These are phyloP conservation scores for Phytophthora sansomeana DNA, from an alignment of 352 stramenopile genomes.

Conservation along the genomic window DNA sequence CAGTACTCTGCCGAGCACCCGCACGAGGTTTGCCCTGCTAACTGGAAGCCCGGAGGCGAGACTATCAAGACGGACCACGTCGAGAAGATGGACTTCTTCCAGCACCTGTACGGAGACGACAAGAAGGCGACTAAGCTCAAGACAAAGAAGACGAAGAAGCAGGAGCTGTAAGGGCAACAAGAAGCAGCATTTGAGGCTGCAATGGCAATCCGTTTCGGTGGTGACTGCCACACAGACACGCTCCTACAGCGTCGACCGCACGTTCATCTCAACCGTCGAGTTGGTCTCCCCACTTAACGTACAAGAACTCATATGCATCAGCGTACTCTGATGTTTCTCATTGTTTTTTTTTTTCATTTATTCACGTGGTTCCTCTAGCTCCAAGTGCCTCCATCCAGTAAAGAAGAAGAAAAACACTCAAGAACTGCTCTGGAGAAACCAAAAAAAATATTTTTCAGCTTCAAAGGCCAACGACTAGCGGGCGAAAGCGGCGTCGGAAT, in stretches of 20 bases:
- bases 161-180: conserved; percentile 43
- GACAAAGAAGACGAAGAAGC: conserved; percentile 36
- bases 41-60: conserved; percentile 85
- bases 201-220: too few relatives aligned
- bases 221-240: neutral
- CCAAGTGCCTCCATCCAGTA: conserved; percentile 8
- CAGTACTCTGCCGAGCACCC: conserved; percentile 79
- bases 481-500: neutral
- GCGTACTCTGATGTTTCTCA: conserved; percentile 15
- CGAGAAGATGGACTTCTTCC: conserved; percentile 86
- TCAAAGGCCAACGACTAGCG: neutral
- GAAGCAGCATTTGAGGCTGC: neutral
- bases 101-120: conserved; percentile 80
- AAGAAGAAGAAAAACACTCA: conserved; percentile 17
- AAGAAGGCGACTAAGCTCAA: conserved; percentile 19
- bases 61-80: conserved; percentile 89
- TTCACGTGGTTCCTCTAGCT: conserved; percentile 30
- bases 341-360: conserved; percentile 39
- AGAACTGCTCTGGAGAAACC: conserved; percentile 14
- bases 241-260: too few relatives aligned
- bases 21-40: conserved; percentile 87
- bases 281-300: too few relatives aligned
- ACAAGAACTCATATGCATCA: too few relatives aligned
- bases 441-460: conserved; percentile 37
- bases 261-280: neutral